Base-by-base conservation (phyloP, 768 basidiomycete species). In the Russula earlei region DNA sequence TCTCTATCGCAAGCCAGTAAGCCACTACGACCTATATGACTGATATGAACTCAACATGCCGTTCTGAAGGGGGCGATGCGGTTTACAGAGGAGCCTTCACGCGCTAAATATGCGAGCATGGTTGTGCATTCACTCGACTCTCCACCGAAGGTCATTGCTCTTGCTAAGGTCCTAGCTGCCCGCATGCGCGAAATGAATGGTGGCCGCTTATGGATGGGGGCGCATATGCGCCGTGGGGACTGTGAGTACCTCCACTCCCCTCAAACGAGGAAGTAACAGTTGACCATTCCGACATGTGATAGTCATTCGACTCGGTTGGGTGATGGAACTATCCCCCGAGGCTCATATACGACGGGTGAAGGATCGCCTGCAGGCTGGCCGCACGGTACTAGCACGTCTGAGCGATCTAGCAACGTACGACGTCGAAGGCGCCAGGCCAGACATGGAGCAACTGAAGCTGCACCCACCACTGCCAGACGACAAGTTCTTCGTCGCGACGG, bases 161-260 rank as follows among this genome's bases (percentile, higher is more conserved):
- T 75, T 15, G 69, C 70, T 1, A 63, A 62, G 3, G 38, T 38
- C 4, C 67, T 75, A 58, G 69, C 68, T 17, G 38, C 44, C 34
- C 68, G 68, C 47, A 73, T 75, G 69, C 62, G 50, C 4, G 59
- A 65, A 12, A 43, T 61, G 27, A 65, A 63, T 2, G 67, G 49
- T 0, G 72, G 71, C 15, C 66, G 71, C 6, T 64, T 69, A 62
- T 74, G 73, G 74, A 71, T 74, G 71, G 69, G 65, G 12, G 71
- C 68, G 7, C 73, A 74, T 43, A 75, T 75, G 74, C 72, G 73
- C 19, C 70, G 73, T 24, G 73, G 73, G 44, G 73, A 74, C 43
- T 74, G 72, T 74, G 47, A 67, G 70, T 61, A 6, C 9, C 47
- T 41, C 19, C 45, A 17, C 7, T 29, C 8, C 3, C 1, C 24